phyloP scores from a whole-genome alignment of 495 filamentous ascomycete genomes.

The Podospora didyma region DNA sequence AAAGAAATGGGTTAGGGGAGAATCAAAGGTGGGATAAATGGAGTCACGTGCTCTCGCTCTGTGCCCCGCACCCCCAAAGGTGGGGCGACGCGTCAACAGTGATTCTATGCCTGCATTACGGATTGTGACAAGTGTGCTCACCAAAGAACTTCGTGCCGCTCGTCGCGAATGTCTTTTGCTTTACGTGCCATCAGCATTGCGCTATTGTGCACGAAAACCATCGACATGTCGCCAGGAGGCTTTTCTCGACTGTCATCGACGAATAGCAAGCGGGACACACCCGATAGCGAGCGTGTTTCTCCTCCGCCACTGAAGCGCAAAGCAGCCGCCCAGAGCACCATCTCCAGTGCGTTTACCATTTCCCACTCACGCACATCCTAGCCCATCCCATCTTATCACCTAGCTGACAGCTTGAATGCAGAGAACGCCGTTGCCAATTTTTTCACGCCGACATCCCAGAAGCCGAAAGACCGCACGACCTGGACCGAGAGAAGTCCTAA shows the following conservation, averaged over 20 bases:
- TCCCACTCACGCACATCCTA: background rate
- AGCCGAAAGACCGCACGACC: conserved; percentile 70
- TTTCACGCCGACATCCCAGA: conserved; percentile 85
- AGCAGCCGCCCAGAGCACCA: conserved; percentile 58
- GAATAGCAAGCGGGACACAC: conserved; percentile 16
- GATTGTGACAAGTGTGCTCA: too few species aligned
- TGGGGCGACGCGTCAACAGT: too few species aligned
- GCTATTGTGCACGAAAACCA: background rate
- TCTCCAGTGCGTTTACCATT: conserved; percentile 54
- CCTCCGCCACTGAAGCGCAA: conserved; percentile 60
- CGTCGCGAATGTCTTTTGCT: too few species aligned
- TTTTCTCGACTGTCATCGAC: background rate
- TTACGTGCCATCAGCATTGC: too few species aligned
- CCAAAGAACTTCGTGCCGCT: too few species aligned
- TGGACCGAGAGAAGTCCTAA: conserved; percentile 62
- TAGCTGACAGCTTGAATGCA: conserved; percentile 29
- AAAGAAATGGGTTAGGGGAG: too few species aligned
- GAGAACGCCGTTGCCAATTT: conserved; percentile 71
- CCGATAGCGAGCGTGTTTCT: conserved; percentile 40
- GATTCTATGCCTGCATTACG: too few species aligned
- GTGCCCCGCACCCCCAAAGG: too few species aligned
- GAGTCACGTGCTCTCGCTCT: conserved; percentile 20
- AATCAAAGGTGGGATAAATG: too few species aligned
- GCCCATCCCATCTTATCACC: background rate
- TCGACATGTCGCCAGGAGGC: conserved; percentile 7